Evolutionary conservation across 352 stramenopile species (phyloP).

Genomic region (Elongisporangium undulatum): DNA sequence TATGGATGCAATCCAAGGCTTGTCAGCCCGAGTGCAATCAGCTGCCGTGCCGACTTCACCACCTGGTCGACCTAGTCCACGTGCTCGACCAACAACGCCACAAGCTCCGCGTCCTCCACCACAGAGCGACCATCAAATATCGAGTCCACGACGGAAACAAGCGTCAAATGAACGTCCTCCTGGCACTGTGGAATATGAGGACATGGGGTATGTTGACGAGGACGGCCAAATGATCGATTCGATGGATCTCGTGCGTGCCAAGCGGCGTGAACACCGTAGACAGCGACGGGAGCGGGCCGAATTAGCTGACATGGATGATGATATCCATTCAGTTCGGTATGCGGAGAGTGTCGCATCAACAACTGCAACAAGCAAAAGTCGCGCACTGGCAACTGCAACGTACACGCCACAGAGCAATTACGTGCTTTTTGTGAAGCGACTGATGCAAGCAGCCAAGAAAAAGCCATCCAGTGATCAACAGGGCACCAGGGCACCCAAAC

Average conservation of each 20-base stretch:
- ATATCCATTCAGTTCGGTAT: slow-evolving; percentile 9
- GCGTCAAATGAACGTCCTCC: neutral
- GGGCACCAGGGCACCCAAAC: neutral
- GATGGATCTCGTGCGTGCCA: slow-evolving; percentile 10
- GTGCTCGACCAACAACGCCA: slow-evolving; percentile 12
- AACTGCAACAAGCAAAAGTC: slow-evolving; percentile 12
- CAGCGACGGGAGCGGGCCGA: slow-evolving; percentile 10
- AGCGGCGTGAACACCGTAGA: slow-evolving; percentile 11
- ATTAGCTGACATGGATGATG: neutral
- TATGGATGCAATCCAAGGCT: neutral
- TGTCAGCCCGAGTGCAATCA: slow-evolving; percentile 1
- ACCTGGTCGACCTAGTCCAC: slow-evolving; percentile 11
- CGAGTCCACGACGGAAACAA: neutral
- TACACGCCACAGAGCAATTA: slow-evolving; percentile 55
- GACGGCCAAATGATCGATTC: slow-evolving; percentile 9
- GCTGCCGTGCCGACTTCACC: slow-evolving; percentile 11
- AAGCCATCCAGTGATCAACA: neutral
- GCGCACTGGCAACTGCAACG: slow-evolving; percentile 38
- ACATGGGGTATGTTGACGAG: slow-evolving; percentile 12
- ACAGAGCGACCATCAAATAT: slow-evolving; percentile 23
- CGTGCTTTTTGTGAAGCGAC: slow-evolving; percentile 48
- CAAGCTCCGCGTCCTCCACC: slow-evolving; percentile 4
- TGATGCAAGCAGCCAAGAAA: slow-evolving; percentile 34
- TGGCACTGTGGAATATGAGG: neutral
- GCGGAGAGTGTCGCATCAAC: slow-evolving; percentile 28